A percentile compares a stretch with the other conserved stretches of the same genome.
These are phyloP conservation scores for Podospora sp. DNA, from an alignment of 495 filamentous ascomycete species.

Conservation along the genomic window DNA sequence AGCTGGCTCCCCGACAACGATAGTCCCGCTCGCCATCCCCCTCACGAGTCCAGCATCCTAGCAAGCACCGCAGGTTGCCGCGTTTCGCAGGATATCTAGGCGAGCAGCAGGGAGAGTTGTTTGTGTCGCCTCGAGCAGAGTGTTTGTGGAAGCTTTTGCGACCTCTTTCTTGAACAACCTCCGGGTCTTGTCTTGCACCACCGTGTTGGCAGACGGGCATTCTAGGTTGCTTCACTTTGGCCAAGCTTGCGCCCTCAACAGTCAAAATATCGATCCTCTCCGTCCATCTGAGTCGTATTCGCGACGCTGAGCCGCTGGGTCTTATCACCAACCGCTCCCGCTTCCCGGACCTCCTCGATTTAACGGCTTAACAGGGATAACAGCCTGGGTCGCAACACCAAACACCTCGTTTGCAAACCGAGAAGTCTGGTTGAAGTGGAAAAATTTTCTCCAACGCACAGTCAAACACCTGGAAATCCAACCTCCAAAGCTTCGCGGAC, in stretches of 20 bases:
- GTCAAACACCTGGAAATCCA: constrained; percentile 31
- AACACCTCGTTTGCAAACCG: constrained; percentile 23
- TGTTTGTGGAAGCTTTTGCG: not conserved
- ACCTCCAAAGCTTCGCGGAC: constrained; percentile 26
- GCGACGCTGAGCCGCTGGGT: not conserved
- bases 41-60: not conserved
- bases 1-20: not conserved
- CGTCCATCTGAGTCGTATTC: not conserved
- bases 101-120: not conserved
- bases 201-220: not conserved
- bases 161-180: not conserved
- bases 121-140: not conserved
- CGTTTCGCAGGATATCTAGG: not conserved
- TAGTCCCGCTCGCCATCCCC: not conserved
- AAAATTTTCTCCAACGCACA: constrained; percentile 38
- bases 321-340: constrained; percentile 14
- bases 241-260: not conserved
- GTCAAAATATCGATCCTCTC: not conserved
- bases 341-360: constrained; percentile 20
- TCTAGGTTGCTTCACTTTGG: not conserved
- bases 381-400: constrained; percentile 14
- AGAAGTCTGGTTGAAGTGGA: constrained; percentile 19
- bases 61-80: not conserved
- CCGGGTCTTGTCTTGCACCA: not conserved
- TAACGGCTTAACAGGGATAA: not conserved